Evolutionary conservation across 257 asterid species (phyloP).

Genomic region (Mentha longifolia): DNA sequence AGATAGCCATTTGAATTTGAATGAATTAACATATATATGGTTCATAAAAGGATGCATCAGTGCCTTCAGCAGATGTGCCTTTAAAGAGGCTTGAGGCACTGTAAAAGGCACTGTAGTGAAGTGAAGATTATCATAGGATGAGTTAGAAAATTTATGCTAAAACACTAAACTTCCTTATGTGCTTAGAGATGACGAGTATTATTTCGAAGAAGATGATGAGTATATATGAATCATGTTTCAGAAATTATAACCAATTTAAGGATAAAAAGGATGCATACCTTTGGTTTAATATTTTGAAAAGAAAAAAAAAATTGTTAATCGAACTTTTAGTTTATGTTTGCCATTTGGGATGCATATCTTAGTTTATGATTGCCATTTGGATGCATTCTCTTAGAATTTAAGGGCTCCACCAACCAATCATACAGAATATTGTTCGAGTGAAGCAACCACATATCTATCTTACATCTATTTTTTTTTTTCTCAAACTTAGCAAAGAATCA

Average conservation of each 20-base stretch:
- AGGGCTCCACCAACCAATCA: constrained; percentile 56
- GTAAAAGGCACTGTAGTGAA: background rate
- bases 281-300: no score
- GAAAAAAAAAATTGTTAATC: no score
- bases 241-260: background rate
- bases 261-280: background rate
- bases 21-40: background rate
- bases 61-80: background rate
- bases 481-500: background rate
- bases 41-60: background rate
- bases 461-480: background rate
- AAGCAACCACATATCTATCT: background rate
- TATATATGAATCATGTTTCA: background rate
- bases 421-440: background rate
- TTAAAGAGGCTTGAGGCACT: background rate
- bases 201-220: no score
- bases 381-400: no score
- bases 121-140: no score
- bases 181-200: no score
- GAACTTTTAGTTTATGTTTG: no score
- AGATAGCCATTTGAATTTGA: background rate
- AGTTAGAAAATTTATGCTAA: no score
- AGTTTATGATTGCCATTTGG: background rate
- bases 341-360: no score
- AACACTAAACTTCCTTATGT: no score